phyloP scores from a whole-genome alignment of 306 rosid genomes.

The Citrullus amarus region DNA sequence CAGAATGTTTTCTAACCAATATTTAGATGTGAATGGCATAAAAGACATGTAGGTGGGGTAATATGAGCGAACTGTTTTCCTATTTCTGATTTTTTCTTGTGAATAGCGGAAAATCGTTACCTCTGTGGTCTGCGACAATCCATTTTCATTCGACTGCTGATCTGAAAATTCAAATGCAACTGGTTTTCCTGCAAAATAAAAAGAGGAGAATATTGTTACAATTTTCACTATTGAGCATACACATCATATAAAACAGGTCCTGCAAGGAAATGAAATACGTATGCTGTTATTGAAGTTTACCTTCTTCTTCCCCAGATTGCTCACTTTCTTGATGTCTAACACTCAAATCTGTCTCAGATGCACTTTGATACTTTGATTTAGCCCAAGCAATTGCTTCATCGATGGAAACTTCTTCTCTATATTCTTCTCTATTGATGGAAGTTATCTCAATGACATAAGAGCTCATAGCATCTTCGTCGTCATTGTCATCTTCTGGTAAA shows the following conservation, averaged over 20 bases:
- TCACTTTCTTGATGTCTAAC: constrained; percentile 25
- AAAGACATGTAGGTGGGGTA: not conserved
- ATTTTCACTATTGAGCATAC: not conserved
- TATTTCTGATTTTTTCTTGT: not conserved
- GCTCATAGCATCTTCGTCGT: constrained; percentile 47
- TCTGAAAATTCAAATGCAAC: constrained; percentile 22
- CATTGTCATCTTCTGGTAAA: constrained; percentile 27
- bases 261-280: not conserved
- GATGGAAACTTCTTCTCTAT: constrained; percentile 41
- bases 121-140: constrained; percentile 33
- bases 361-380: constrained; percentile 61
- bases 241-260: not conserved
- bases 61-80: not conserved
- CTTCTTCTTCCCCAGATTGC: constrained; percentile 35
- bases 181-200: constrained; percentile 35
- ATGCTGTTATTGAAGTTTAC: constrained; percentile 11
- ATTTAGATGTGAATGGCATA: not conserved
- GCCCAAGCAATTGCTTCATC: constrained; percentile 99
- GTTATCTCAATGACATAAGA: constrained; percentile 83
- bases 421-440: constrained; percentile 43
- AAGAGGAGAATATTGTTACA: not conserved
- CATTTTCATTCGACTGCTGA: constrained; percentile 20
- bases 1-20: not conserved
- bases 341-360: constrained; percentile 40
- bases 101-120: constrained; percentile 23